Base-by-base conservation (phyloP, 1,284 basidiomycete species). In the Moniliella sp. region DNA sequence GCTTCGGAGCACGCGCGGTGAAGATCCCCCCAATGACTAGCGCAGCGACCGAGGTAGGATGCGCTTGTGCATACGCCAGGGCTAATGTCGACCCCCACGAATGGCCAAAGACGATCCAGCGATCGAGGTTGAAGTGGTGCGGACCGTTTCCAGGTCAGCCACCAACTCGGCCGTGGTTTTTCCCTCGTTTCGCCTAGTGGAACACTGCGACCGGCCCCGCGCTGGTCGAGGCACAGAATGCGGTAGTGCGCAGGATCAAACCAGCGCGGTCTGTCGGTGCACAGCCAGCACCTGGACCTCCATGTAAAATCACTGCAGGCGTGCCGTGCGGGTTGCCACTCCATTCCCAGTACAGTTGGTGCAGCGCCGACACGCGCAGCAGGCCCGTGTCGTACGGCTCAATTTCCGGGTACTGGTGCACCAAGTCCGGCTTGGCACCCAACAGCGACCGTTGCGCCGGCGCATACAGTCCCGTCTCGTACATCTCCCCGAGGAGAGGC, bases 161-260 rank as follows among this genome's bases (percentile, higher is more conserved):
- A 94, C 81, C 17, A 93, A 71, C 56, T 86, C 76, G 82, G 81
- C 86, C 1, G 84, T 91, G 2, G 81, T 91, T 93, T 93, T 83
- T 75, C 43, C 77, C 74, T 1, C 78, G 62, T 21, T 66, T 76
- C 7, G 81, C 80, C 28, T 42, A n/a, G n/a, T n/a, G n/a, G n/a
- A n/a, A n/a, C n/a, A n/a, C n/a, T n/a, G n/a, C n/a, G n/a, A n/a
- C 84, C 83, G 7, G 78, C 63, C 8, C 67, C 39, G 42, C 67
- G 40, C 71, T 69, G 41, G 73, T 68, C 54, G 69, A 91, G 36
- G 0, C 35, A 35, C 15, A 55, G 38, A 16, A 57, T 43, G 11
- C 45, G 43, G 35, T 53, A 57, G 31, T 47, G 45, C 15, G 33
- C 12, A 8, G 54, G 54, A 26, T 55, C 52, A 29, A 55, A 57